Evolutionary conservation across 1,284 basidiomycete genomes (phyloP).

Genomic region (Xerocomus amazonicus): DNA sequence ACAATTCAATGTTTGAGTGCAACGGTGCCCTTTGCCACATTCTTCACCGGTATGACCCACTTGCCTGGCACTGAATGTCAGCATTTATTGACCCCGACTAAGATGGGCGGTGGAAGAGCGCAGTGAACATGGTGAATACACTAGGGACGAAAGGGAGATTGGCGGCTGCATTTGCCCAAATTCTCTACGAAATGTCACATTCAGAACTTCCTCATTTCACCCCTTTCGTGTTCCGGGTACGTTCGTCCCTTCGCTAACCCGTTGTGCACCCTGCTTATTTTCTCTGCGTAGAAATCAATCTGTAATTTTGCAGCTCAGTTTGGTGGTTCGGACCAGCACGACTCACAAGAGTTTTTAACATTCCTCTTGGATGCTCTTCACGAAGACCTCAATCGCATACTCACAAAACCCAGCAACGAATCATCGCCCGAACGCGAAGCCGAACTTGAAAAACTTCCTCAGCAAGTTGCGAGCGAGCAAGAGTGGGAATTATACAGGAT

Average conservation of each 20-base stretch:
- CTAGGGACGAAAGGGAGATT: slow-evolving; percentile 87
- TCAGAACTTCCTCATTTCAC: slow-evolving; percentile 82
- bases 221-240: slow-evolving; percentile 83
- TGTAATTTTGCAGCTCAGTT: slow-evolving; percentile 86
- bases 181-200: slow-evolving; percentile 87
- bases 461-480: slow-evolving; percentile 87
- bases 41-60: slow-evolving; percentile 71
- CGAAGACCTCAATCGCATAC: slow-evolving; percentile 91
- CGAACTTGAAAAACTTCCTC: slow-evolving; percentile 82
- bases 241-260: slow-evolving; percentile 22
- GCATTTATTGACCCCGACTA: slow-evolving; percentile 8
- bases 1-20: slow-evolving; percentile 95
- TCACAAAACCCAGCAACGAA: slow-evolving; percentile 70
- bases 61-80: neutral
- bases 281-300: slow-evolving; percentile 65
- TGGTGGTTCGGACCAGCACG: slow-evolving; percentile 90
- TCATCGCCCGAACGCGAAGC: slow-evolving; percentile 84
- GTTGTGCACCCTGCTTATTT: slow-evolving; percentile 1
- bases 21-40: slow-evolving; percentile 85
- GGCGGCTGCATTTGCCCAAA: slow-evolving; percentile 78
- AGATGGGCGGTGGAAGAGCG: slow-evolving; percentile 86
- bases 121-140: slow-evolving; percentile 86
- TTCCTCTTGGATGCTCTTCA: slow-evolving; percentile 95
- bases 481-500: slow-evolving; percentile 92
- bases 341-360: slow-evolving; percentile 95